Conservation (phyloP, 2,329 filamentous ascomycete genomes). For the Paradendryphiella salina region DNA sequence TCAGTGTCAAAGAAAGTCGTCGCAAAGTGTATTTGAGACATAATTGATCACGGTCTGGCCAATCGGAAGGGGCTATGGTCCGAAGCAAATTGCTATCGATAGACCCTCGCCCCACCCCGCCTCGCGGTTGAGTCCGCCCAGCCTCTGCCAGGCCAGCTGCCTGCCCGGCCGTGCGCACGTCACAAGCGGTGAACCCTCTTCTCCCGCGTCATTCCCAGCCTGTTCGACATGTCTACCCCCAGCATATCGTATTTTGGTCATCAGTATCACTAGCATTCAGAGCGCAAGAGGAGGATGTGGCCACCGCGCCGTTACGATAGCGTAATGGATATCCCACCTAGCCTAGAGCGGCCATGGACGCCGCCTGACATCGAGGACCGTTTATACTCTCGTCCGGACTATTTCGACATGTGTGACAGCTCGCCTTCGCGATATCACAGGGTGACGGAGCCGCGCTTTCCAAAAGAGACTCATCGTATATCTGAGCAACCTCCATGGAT, state of each 20-base stretch:
- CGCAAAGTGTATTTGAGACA: slow-evolving; percentile 20
- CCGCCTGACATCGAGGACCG: slow-evolving; percentile 34
- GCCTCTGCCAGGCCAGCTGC: slow-evolving; percentile 1
- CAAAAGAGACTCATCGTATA: background rate
- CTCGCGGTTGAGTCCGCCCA: slow-evolving; percentile 1
- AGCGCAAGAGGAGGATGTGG: slow-evolving; percentile 20
- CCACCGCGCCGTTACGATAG: slow-evolving; percentile 12
- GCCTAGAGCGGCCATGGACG: slow-evolving; percentile 35
- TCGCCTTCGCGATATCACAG: slow-evolving; percentile 15
- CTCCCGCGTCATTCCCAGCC: background rate
- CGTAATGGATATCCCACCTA: slow-evolving; percentile 28
- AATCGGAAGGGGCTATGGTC: slow-evolving; percentile 19
- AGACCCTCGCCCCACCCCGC: slow-evolving; percentile 2
- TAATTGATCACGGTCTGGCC: slow-evolving; percentile 16
- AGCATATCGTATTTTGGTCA: slow-evolving; percentile 1
- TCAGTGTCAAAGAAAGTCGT: slow-evolving; percentile 3
- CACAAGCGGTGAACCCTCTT: slow-evolving; percentile 8
- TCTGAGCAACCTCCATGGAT: slow-evolving; percentile 5
- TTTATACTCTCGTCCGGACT: slow-evolving; percentile 19
- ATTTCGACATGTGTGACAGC: slow-evolving; percentile 27
- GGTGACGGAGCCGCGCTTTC: slow-evolving; percentile 16
- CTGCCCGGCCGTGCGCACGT: slow-evolving; percentile 9
- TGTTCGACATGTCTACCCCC: slow-evolving; percentile 1
- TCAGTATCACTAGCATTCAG: background rate
- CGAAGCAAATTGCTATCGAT: slow-evolving; percentile 13